Evolutionary conservation across 192 early-diverging fungal species (phyloP).

Genomic region (Phycomyces blakesleeanus): DNA sequence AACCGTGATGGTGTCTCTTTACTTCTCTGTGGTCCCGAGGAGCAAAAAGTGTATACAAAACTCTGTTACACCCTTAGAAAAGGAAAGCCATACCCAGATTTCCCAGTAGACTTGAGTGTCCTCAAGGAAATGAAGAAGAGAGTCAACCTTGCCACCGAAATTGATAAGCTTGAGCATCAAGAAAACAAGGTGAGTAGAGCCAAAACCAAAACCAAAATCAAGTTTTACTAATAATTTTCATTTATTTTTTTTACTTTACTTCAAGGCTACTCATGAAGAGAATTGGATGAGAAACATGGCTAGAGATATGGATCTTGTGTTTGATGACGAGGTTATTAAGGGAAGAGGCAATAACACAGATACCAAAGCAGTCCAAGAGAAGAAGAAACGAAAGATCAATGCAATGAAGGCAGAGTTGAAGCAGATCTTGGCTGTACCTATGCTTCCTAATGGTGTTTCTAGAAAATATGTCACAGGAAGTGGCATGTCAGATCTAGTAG

Average conservation of each 20-base stretch:
- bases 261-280: constrained; percentile 45
- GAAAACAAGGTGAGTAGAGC: constrained; percentile 61
- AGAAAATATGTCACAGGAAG: constrained; percentile 64
- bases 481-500: constrained; percentile 58
- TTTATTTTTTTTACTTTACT: no score
- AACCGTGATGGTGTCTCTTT: constrained; percentile 76
- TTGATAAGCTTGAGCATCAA: constrained; percentile 78
- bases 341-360: constrained; percentile 37
- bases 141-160: constrained; percentile 74
- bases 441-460: constrained; percentile 50
- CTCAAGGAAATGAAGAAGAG: constrained; percentile 69
- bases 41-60: constrained; percentile 75
- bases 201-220: no score
- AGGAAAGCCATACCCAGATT: constrained; percentile 65
- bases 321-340: constrained; percentile 63
- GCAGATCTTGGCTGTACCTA: constrained; percentile 38
- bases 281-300: constrained; percentile 81
- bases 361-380: constrained; percentile 33
- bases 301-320: constrained; percentile 72
- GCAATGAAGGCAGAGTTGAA: constrained; percentile 43
- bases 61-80: constrained; percentile 80
- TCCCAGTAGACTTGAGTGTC: constrained; percentile 77
- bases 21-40: constrained; percentile 81
- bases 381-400: constrained; percentile 44
- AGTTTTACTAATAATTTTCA: no score